Conservation (phyloP, 225 moss, liverwort and hornwort genomes). For the Straminergon stramineum region DNA sequence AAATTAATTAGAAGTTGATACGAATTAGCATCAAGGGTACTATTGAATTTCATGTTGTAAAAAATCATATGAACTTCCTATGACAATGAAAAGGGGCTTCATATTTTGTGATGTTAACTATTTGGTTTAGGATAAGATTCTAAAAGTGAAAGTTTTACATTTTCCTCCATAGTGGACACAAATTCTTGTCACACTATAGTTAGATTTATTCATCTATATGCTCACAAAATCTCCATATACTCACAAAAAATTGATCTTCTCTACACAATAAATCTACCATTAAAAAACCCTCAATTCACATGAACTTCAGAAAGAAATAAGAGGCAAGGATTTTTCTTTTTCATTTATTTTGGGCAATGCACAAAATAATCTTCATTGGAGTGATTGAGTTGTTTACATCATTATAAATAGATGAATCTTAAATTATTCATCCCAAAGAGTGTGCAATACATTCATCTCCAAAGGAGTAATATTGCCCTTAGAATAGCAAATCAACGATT, state of each 20-base stretch:
- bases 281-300: not conserved
- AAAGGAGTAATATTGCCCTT: too few relatives aligned
- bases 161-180: not conserved
- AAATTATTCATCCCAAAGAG: too few relatives aligned
- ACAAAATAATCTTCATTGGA: too few relatives aligned
- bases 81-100: not conserved
- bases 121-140: not conserved
- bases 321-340: accelerated
- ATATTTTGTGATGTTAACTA: not conserved
- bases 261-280: not conserved
- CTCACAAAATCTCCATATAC: not conserved
- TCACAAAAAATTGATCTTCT: not conserved
- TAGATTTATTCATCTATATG: accelerated
- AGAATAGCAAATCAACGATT: too few relatives aligned
- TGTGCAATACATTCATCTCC: too few relatives aligned
- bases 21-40: not conserved
- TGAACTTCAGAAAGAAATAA: not conserved
- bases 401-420: too few relatives aligned
- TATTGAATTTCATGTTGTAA: not conserved
- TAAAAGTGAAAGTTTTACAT: not conserved
- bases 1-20: not conserved
- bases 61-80: not conserved
- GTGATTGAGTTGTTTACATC: too few relatives aligned
- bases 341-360: too few relatives aligned
- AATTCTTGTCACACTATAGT: not conserved